Base-by-base conservation (phyloP, 148 eudicot genomes). In the Arctostaphylos glauca region DNA sequence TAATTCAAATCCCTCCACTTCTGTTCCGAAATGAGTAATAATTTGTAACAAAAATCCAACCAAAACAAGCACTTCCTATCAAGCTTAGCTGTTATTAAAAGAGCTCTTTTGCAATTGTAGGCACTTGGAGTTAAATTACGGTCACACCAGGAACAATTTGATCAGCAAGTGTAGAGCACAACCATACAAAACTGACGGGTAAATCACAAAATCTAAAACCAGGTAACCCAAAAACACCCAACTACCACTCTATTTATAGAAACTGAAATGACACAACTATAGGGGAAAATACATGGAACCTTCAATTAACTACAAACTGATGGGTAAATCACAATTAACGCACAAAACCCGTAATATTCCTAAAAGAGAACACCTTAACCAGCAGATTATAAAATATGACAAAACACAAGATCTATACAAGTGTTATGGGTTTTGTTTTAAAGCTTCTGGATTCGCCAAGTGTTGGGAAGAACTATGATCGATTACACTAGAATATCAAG, bases 261-360 rank as follows among this genome's bases (percentile, higher is more conserved):
- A 73, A 46, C 25, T 16, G 25, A 73, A 46, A 3, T 73, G 76
- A 1, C 15, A 6, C 53, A 19, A 19, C 50, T 46, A 73, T 14
- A 46, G 71, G 76, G 76, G 76, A 46, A 73, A 46, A 47, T 44
- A 46, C 52, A 47, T 0, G 76, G 76, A 73, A 73, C 13, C 52
- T 46, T 5, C 67, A 60, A 21, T 21, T n/a, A 47, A 73, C 50
- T 9, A 19, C 19, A 47, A 73, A 73, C 21, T n/a, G 25, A 73
- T 53, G 25, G 52, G 76, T 72, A 72, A 72, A 44, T 72, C 49
- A 72, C 5, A 72, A 72, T 50, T 72, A 50, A 72, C 16, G 50
- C 47, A 41, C 2, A 68, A 3, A 41, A 31, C 38, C 38, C 9
- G 25, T 44, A 2, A 6, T 16, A 16, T 41, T 41, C 47, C 47